phyloP scores from a whole-genome alignment of 2,329 filamentous ascomycete species.

The Eutypella sp. region DNA sequence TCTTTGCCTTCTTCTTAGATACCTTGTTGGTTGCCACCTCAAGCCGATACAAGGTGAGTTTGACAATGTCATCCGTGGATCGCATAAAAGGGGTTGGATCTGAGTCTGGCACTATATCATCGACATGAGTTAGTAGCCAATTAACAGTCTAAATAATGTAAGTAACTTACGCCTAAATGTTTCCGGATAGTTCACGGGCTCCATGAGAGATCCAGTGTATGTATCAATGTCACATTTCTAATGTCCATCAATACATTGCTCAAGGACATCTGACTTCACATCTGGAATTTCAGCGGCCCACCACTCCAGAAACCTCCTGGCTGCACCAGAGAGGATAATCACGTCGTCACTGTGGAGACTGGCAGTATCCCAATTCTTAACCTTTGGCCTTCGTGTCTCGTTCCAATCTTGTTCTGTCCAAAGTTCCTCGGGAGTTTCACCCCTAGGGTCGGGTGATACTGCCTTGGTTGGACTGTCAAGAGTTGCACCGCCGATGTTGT shows the following conservation, averaged over 20 bases:
- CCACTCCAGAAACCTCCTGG: conserved; percentile 8
- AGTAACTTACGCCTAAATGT: conserved; percentile 17
- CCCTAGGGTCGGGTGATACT: background rate
- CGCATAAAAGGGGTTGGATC: background rate
- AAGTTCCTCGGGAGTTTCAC: background rate
- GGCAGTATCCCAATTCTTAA: background rate
- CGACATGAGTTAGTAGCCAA: background rate
- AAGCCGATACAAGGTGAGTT: conserved; percentile 10
- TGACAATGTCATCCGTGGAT: background rate
- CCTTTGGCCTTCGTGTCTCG: background rate
- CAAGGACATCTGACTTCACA: conserved; percentile 20
- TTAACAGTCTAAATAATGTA: background rate
- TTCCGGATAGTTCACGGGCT: conserved; percentile 27
- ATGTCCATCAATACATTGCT: conserved; percentile 27
- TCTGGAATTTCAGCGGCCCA: conserved; percentile 12
- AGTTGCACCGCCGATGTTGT: background rate
- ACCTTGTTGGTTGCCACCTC: background rate
- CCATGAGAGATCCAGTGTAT: conserved; percentile 28
- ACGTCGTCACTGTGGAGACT: background rate
- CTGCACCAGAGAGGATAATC: background rate
- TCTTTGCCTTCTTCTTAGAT: background rate
- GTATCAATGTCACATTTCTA: conserved; percentile 34
- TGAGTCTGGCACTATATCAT: background rate
- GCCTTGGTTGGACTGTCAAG: background rate
- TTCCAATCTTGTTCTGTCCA: conserved; percentile 1